Evolutionary conservation across 1,284 basidiomycete genomes (phyloP).

Genomic region (Spongiforma sp.): DNA sequence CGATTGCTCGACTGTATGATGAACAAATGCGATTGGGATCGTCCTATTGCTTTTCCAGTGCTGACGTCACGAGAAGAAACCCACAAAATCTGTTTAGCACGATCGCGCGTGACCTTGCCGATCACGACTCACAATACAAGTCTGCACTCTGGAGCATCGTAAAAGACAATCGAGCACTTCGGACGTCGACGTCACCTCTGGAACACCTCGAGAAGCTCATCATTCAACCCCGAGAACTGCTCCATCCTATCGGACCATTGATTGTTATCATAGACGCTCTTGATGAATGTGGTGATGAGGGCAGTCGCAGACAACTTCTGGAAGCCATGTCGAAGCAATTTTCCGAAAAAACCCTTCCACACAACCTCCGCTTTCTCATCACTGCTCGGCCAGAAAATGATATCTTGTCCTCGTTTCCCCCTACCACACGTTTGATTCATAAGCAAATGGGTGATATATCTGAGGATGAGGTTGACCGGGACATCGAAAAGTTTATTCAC

Average conservation of each 20-base stretch:
- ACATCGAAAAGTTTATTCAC: neutral
- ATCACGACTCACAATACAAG: neutral
- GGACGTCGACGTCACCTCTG: neutral
- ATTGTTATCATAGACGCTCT: neutral
- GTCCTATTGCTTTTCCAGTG: neutral
- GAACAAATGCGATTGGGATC: neutral
- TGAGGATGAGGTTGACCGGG: neutral
- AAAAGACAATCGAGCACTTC: neutral
- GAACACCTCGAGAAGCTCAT: neutral
- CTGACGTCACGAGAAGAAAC: neutral
- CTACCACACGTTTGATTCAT: neutral
- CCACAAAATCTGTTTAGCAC: neutral
- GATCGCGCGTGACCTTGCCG: neutral
- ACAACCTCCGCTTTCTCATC: neutral
- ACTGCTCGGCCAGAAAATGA: neutral
- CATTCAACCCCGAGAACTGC: neutral
- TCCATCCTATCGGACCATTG: neutral
- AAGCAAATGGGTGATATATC: neutral
- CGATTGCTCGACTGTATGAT: neutral
- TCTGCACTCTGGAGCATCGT: neutral
- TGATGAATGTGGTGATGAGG: neutral
- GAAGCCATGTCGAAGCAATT: neutral
- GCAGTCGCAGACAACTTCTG: neutral
- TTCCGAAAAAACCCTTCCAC: neutral
- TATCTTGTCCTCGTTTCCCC: neutral